phyloP scores from a whole-genome alignment of 2,329 filamentous ascomycete genomes.

The Pseudocercospora macadamiae region DNA sequence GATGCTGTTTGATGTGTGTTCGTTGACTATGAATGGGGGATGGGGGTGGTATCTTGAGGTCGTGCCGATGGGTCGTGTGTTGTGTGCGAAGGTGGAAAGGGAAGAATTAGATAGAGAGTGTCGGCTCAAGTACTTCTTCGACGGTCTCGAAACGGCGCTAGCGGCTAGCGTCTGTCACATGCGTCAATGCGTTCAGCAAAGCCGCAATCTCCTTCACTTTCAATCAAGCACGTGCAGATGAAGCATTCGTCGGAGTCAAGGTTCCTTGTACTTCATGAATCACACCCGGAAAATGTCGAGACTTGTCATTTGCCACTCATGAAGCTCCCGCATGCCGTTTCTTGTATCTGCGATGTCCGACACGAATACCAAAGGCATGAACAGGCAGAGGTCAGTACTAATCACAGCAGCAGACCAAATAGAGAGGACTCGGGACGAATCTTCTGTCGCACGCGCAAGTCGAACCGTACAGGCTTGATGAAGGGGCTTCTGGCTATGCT shows the following conservation, averaged over 20 bases:
- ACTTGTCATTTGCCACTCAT: too few species aligned
- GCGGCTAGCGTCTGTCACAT: neutral
- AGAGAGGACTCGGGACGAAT: too few species aligned
- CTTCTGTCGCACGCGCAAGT: too few species aligned
- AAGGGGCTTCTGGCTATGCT: too few species aligned
- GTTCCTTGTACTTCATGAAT: neutral
- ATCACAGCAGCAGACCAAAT: too few species aligned
- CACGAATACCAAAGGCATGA: too few species aligned
- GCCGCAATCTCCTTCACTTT: neutral
- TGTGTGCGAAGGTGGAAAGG: neutral
- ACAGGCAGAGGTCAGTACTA: too few species aligned
- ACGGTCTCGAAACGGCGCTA: neutral
- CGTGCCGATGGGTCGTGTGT: too few species aligned
- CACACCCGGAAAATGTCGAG: too few species aligned
- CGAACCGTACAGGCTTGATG: too few species aligned
- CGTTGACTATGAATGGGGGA: neutral
- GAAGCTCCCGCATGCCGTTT: too few species aligned
- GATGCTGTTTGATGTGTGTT: neutral
- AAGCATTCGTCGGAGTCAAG: neutral
- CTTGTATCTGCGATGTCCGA: too few species aligned
- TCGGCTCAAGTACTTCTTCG: neutral
- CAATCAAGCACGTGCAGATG: neutral
- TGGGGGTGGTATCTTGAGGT: neutral
- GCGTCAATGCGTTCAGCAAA: neutral
- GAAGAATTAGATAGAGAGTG: neutral